Conservation (phyloP, 2,329 filamentous ascomycete genomes). For the Hypoxylon sp. region DNA sequence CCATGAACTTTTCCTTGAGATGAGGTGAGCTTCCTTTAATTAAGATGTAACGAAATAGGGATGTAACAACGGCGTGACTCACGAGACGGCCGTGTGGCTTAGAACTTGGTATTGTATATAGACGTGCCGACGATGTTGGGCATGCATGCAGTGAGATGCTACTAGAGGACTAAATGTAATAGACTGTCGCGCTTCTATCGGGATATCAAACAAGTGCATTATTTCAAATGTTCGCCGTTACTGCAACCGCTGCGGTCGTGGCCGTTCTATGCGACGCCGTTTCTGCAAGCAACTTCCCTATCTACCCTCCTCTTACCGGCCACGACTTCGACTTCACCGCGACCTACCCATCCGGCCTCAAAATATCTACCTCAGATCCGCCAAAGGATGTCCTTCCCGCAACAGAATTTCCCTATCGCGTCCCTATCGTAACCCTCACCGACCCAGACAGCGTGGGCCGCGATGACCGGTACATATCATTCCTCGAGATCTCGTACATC, state of each 20-base stretch:
- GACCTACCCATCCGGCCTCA: conserved; percentile 27
- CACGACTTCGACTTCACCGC: conserved; percentile 38
- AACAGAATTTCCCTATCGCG: conserved; percentile 1
- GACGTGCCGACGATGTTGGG: background rate
- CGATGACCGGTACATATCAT: conserved; percentile 22
- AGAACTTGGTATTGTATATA: conserved; percentile 3
- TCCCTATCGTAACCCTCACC: conserved; percentile 8
- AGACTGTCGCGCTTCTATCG: background rate
- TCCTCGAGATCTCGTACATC: conserved; percentile 29
- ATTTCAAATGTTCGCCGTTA: conserved; percentile 12
- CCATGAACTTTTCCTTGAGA: background rate
- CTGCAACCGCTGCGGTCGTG: background rate
- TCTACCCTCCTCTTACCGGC: conserved; percentile 1
- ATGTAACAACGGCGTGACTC: conserved; percentile 19
- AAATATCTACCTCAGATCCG: conserved; percentile 22
- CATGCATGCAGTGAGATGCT: background rate
- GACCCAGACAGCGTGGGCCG: conserved; percentile 16
- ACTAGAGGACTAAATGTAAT: background rate
- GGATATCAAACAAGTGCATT: background rate
- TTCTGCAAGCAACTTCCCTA: background rate
- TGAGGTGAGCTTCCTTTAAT: background rate
- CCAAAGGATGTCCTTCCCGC: conserved; percentile 4
- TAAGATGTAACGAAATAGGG: background rate
- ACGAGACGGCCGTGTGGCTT: background rate
- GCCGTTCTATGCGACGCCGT: conserved; percentile 7